Evolutionary conservation across 805 yeast species (phyloP).

Genomic region (Trichomonascus vanleenenianus): DNA sequence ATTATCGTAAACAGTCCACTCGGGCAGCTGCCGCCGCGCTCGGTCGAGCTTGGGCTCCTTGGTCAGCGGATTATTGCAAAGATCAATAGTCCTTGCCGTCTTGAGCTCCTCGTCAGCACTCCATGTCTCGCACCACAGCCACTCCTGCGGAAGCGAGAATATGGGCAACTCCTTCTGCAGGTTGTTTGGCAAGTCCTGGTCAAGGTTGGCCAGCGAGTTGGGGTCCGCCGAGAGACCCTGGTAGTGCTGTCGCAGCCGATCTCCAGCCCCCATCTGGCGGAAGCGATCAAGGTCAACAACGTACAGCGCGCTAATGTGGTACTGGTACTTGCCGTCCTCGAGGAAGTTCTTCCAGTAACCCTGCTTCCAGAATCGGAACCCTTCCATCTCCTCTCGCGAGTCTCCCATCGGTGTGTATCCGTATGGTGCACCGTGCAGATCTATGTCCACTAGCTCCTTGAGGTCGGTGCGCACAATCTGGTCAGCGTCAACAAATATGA

Average conservation of each 20-base stretch:
- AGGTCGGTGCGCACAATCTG: constrained; percentile 73
- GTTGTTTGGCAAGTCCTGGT: constrained; percentile 91
- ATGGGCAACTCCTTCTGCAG: constrained; percentile 63
- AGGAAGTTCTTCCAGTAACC: constrained; percentile 80
- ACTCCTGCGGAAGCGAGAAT: constrained; percentile 66
- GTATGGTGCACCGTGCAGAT: constrained; percentile 75
- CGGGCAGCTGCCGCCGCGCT: constrained; percentile 70
- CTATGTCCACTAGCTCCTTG: constrained; percentile 57
- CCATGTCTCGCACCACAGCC: constrained; percentile 96
- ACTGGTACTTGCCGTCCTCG: constrained; percentile 39
- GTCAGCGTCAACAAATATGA: constrained; percentile 82
- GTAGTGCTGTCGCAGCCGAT: constrained; percentile 72
- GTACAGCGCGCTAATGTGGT: constrained; percentile 79
- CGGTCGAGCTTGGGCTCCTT: constrained; percentile 70
- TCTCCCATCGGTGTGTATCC: constrained; percentile 87
- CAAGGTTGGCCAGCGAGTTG: constrained; percentile 69
- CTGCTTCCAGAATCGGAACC: constrained; percentile 83
- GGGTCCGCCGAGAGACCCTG: constrained; percentile 77
- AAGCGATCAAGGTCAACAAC: constrained; percentile 69
- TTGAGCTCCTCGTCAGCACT: constrained; percentile 56
- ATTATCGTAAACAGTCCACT: constrained; percentile 63
- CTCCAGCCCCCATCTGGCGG: constrained; percentile 67
- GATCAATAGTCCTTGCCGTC: constrained; percentile 69
- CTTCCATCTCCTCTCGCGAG: constrained; percentile 71
- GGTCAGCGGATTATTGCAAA: constrained; percentile 78